Evolutionary conservation across 2,329 filamentous ascomycete genomes (phyloP).

Genomic region (Penicillium sp.): DNA sequence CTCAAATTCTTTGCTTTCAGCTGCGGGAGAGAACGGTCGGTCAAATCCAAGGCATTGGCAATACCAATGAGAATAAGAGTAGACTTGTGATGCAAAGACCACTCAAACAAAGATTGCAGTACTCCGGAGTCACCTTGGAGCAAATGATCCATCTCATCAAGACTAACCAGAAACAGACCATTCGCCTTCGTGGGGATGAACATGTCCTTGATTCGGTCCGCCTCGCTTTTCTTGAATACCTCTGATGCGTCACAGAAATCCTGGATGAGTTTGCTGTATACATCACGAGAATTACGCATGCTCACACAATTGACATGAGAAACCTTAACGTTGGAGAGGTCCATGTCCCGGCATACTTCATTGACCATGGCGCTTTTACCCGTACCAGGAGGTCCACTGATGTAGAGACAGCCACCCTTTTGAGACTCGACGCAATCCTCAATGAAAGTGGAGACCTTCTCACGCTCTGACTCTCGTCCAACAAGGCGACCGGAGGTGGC

Average conservation of each 20-base stretch:
- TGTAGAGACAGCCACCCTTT: constrained; percentile 81
- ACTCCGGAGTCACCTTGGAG: constrained; percentile 85
- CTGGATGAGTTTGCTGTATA: constrained; percentile 77
- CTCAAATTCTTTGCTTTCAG: constrained; percentile 91
- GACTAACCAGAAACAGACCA: constrained; percentile 72
- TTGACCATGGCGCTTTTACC: constrained; percentile 94
- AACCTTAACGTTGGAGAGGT: constrained; percentile 59
- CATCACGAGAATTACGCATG: constrained; percentile 81
- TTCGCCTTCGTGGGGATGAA: constrained; percentile 64
- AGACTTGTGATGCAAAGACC: constrained; percentile 81
- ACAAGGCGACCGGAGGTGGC: constrained; percentile 72
- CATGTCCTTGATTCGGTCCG: constrained; percentile 66
- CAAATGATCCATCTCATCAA: constrained; percentile 95
- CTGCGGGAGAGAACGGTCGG: constrained; percentile 89
- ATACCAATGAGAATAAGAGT: constrained; percentile 85
- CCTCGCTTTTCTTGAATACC: constrained; percentile 65
- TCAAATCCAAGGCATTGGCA: constrained; percentile 92
- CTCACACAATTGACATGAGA: constrained; percentile 97
- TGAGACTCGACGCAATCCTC: constrained; percentile 59
- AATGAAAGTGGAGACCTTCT: constrained; percentile 70
- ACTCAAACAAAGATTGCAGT: constrained; percentile 92
- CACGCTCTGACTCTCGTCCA: constrained; percentile 69
- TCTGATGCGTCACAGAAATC: constrained; percentile 64
- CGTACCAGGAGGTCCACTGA: constrained; percentile 92
- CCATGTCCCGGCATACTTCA: constrained; percentile 67